phyloP scores from a whole-genome alignment of 306 rosid genomes.

The Fagus sylvatica region DNA sequence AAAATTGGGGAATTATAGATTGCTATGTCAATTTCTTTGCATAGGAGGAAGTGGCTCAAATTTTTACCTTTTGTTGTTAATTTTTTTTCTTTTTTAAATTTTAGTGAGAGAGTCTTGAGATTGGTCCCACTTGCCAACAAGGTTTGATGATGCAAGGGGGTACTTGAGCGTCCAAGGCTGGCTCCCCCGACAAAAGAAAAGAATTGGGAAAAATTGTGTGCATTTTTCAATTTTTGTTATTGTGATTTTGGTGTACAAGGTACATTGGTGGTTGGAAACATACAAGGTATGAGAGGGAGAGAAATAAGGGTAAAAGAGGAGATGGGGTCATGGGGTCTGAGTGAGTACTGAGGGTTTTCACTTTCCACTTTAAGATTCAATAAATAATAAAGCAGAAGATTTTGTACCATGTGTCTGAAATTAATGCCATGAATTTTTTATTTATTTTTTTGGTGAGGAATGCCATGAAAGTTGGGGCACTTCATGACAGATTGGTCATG shows the following conservation, averaged over 20 bases:
- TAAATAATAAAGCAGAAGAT: slow-evolving; percentile 22
- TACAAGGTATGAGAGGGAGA: neutral
- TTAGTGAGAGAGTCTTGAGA: slow-evolving; percentile 31
- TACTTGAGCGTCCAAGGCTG: slow-evolving; percentile 42
- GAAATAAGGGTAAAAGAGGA: slow-evolving; percentile 7
- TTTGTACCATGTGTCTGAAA: neutral
- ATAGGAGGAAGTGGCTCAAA: slow-evolving; percentile 14
- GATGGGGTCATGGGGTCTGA: slow-evolving; percentile 10
- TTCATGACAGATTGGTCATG: slow-evolving; percentile 22
- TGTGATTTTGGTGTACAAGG: slow-evolving; percentile 20
- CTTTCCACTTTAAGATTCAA: neutral
- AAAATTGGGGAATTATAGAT: neutral
- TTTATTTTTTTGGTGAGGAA: too few relatives aligned
- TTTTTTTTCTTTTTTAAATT: neutral
- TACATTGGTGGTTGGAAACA: neutral
- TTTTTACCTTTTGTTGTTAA: slow-evolving; percentile 20
- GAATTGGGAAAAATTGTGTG: slow-evolving; percentile 32
- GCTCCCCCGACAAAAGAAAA: slow-evolving; percentile 23
- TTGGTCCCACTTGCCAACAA: slow-evolving; percentile 32
- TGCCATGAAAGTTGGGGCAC: slow-evolving; percentile 21
- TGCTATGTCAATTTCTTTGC: neutral
- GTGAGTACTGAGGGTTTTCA: neutral
- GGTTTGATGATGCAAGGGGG: slow-evolving; percentile 22
- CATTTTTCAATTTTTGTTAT: slow-evolving; percentile 9
- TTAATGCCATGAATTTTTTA: too few relatives aligned